Evolutionary conservation across 257 asterid genomes (phyloP).

Genomic region (Scutellaria barbata): DNA sequence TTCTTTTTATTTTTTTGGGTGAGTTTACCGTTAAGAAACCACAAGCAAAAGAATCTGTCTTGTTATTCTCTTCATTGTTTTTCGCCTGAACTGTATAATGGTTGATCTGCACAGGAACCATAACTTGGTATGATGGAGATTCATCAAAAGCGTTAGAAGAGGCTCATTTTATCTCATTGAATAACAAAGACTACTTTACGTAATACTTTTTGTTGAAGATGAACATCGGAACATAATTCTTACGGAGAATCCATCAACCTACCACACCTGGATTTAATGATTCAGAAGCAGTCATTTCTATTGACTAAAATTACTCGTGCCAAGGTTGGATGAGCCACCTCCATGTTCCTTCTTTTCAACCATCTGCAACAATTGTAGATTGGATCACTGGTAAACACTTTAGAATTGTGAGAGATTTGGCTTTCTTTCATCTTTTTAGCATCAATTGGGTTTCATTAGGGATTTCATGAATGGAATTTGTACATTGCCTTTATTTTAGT

Average conservation of each 20-base stretch:
- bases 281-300: conserved; percentile 8
- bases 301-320: not conserved
- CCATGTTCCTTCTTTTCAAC: not conserved
- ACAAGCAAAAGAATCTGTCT: too few species aligned
- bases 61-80: not conserved
- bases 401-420: not conserved
- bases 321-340: conserved; percentile 16
- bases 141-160: conserved; percentile 56
- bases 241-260: conserved; percentile 34
- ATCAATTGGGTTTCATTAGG: conserved; percentile 15
- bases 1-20: too few species aligned
- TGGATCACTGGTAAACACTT: not conserved
- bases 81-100: not conserved
- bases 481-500: conserved; percentile 19
- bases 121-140: conserved; percentile 71
- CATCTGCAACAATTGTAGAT: not conserved
- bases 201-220: conserved; percentile 48
- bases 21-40: too few species aligned
- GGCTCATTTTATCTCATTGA: conserved; percentile 64
- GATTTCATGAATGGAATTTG: not conserved
- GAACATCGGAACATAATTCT: conserved; percentile 2
- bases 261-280: conserved; percentile 9
- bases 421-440: conserved; percentile 10
- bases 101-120: conserved; percentile 49
- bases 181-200: conserved; percentile 61